Evolutionary conservation across 441 rosid genomes (phyloP), one percentile per base, ranked within the genome.

Genomic region (Daphne laureola): DNA sequence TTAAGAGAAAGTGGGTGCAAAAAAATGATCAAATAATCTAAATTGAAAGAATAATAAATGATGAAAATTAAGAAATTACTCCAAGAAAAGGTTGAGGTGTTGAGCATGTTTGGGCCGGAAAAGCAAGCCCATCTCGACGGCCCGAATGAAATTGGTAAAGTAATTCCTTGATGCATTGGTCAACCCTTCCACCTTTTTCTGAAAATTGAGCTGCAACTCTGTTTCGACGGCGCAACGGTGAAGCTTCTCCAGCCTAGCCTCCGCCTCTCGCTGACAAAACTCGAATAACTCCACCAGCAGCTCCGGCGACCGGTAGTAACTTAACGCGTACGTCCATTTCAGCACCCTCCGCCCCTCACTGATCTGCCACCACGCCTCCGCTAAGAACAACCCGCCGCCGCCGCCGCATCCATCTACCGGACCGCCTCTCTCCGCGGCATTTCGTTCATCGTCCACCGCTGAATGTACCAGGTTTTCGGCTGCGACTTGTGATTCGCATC

Each of bases 231-330:
- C 62, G 16, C 57, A 64, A 27, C 36, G 48, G 40, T 64, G 67
- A 44, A 64, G 62, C 57, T 62, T 64, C 31, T 64, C 67, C 52
- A 56, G 40, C 36, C 46, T 26, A 43, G 38, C 21, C 53, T 57
- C 67, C 14, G 57, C 67, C 67, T 59, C 41, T 57, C 74, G 74
- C 63, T 75, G 80, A 58, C 63, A 14, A 23, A 18, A 25, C 36
- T 49, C 52, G 14, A 49, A 49, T 1, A 49, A 23, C 36, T 23
- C 17, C 14, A 6, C 52, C 14, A 3, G 36, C 12, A 2, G 4
- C 1, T 49, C 5, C 0, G 52, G n/a, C 14, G 14, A 49, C 4
- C 38, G 11, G 13, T 12, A 49, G 27, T 5, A 49, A 2, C 11
- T 2, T 5, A 12, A 23, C 0, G 52, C 52, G 27, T 49, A 49